These are phyloP conservation scores for Ceratobasidium sp. DNA, from an alignment of 1,284 basidiomycete species.

Conservation along the genomic window DNA sequence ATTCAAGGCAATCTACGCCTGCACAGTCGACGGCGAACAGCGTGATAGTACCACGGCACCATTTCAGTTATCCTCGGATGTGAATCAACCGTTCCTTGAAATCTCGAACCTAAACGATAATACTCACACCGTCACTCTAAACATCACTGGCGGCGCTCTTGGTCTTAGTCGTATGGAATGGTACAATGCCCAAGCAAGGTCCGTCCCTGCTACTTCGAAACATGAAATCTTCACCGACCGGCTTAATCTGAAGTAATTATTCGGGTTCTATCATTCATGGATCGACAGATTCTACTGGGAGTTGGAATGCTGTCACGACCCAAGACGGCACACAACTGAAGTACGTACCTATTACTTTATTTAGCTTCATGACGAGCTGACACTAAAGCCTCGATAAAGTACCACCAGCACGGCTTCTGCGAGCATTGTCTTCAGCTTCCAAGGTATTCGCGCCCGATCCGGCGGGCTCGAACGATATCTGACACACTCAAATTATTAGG, in stretches of 20 bases:
- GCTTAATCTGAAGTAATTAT: neutral
- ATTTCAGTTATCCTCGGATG: neutral
- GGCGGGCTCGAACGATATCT: neutral
- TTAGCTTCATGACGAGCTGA: too few species aligned
- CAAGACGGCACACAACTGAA: neutral
- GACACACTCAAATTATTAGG: neutral
- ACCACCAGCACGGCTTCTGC: neutral
- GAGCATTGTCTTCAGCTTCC: neutral
- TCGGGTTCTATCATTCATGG: neutral
- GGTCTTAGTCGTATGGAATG: neutral
- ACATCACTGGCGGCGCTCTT: neutral
- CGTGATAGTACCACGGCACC: neutral
- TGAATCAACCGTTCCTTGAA: neutral
- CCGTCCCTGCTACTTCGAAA: neutral
- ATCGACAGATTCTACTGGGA: neutral
- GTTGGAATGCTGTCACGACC: neutral
- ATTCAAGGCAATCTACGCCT: neutral
- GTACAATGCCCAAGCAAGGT: constrained; percentile 14
- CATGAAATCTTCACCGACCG: neutral
- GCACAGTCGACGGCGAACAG: neutral
- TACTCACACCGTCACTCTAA: neutral
- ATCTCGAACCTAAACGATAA: neutral
- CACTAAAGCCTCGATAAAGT: neutral
- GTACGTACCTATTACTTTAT: neutral
- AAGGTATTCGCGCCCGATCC: neutral